Conservation (phyloP, 2,329 filamentous ascomycete genomes). For the Fusarium sp. region DNA sequence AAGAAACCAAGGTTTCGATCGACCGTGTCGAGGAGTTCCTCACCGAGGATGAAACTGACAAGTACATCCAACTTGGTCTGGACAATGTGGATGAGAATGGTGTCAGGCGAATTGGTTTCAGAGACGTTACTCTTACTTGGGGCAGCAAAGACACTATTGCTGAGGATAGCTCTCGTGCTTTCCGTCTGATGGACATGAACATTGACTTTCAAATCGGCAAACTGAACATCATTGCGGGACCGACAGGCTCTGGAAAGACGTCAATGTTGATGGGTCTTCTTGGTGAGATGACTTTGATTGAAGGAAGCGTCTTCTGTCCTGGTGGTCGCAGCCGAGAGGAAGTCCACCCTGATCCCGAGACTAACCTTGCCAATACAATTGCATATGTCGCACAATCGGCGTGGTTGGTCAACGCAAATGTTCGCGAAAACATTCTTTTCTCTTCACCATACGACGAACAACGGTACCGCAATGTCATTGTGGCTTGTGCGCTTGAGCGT, state of each 20-base stretch:
- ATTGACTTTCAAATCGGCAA: slow-evolving; percentile 87
- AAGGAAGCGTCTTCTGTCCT: slow-evolving; percentile 86
- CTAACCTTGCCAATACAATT: slow-evolving; percentile 89
- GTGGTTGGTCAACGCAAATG: slow-evolving; percentile 96
- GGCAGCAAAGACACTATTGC: slow-evolving; percentile 76
- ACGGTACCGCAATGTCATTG: slow-evolving; percentile 89
- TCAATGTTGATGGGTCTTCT: slow-evolving; percentile 95
- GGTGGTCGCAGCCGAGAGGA: slow-evolving; percentile 90
- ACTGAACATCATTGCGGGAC: slow-evolving; percentile 92
- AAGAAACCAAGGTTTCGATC: slow-evolving; percentile 96
- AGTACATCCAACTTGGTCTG: slow-evolving; percentile 86
- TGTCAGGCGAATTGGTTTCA: slow-evolving; percentile 85
- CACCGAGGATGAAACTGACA: slow-evolving; percentile 94
- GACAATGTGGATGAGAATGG: slow-evolving; percentile 79
- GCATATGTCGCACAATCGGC: slow-evolving; percentile 98
- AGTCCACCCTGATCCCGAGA: slow-evolving; percentile 83
- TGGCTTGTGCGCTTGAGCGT: slow-evolving; percentile 90
- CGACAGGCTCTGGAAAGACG: slow-evolving; percentile 95
- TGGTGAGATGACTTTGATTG: slow-evolving; percentile 92
- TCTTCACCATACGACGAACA: slow-evolving; percentile 83
- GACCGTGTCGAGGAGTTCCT: slow-evolving; percentile 97
- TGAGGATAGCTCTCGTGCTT: slow-evolving; percentile 78
- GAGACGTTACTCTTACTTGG: slow-evolving; percentile 90
- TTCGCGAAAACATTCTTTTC: slow-evolving; percentile 97
- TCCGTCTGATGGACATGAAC: slow-evolving; percentile 86